Evolutionary conservation across 2,329 filamentous ascomycete species (phyloP).

Genomic region (Aureobasidium sp.): DNA sequence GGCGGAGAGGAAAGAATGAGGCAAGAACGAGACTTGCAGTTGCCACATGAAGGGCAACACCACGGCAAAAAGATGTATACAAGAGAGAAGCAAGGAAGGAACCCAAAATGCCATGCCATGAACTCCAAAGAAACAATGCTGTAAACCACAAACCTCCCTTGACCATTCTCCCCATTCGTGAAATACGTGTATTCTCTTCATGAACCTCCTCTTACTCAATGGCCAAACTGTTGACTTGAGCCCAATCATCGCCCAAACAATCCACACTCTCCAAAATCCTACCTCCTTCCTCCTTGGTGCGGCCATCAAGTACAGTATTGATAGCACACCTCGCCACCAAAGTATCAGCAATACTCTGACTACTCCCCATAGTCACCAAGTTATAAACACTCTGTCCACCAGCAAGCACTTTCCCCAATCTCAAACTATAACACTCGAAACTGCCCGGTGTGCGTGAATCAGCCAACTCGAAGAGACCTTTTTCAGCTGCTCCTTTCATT

Average conservation of each 20-base stretch:
- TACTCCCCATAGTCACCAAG: conserved; percentile 24
- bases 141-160: neutral
- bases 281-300: conserved; percentile 23
- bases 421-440: conserved; percentile 29
- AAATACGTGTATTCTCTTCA: neutral
- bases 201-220: neutral
- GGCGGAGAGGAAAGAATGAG: neutral
- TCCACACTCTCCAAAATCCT: conserved; percentile 31
- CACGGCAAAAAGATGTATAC: neutral
- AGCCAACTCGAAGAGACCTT: conserved; percentile 27
- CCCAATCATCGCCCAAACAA: conserved; percentile 31
- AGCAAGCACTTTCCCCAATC: conserved; percentile 27
- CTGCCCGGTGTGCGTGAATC: conserved; percentile 25
- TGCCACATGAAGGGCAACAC: neutral
- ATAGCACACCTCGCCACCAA: conserved; percentile 27
- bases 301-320: conserved; percentile 25
- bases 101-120: neutral
- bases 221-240: conserved; percentile 23
- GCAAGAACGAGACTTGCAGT: neutral
- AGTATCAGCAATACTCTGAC: conserved; percentile 27
- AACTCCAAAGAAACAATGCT: neutral
- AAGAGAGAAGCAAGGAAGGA: neutral
- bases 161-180: neutral
- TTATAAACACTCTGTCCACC: conserved; percentile 28
- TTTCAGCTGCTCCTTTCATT: conserved; percentile 33